These are phyloP conservation scores for Vitis hybrid DNA, from an alignment of 177 flowering plant genomes.

Conservation along the genomic window DNA sequence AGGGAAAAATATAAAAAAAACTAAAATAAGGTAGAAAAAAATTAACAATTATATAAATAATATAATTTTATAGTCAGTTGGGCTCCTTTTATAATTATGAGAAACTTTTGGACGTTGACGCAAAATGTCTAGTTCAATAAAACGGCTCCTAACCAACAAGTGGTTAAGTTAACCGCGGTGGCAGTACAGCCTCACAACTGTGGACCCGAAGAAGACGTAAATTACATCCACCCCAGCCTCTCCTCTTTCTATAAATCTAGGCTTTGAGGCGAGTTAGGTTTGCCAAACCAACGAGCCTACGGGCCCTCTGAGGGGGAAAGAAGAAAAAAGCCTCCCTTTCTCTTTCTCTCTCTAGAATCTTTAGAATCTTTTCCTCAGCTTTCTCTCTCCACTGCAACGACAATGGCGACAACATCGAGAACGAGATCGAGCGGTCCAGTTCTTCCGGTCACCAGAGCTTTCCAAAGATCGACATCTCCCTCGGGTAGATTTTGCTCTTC, in stretches of 20 bases:
- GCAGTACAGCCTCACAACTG: too few species aligned
- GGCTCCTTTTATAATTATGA: too few species aligned
- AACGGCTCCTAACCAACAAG: too few species aligned
- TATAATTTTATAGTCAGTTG: too few species aligned
- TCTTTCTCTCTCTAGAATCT: background rate
- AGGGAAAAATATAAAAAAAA: too few species aligned
- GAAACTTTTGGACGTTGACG: too few species aligned
- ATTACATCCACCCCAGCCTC: conserved; percentile 14
- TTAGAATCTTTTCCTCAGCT: background rate
- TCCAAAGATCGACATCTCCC: conserved; percentile 29
- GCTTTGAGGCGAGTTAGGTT: conserved; percentile 34
- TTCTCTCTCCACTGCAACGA: conserved; percentile 5
- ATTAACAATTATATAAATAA: too few species aligned
- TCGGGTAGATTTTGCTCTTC: conserved; percentile 27
- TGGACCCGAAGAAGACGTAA: background rate
- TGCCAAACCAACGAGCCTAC: conserved; percentile 32
- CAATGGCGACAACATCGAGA: conserved; percentile 28
- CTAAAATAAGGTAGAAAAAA: too few species aligned
- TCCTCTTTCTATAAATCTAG: conserved; percentile 24
- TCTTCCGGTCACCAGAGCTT: background rate
- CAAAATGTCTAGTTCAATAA: too few species aligned
- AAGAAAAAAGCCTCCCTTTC: background rate
- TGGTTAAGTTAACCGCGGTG: too few species aligned
- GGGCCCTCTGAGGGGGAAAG: conserved; percentile 5
- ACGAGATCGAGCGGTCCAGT: conserved; percentile 36